Base-by-base conservation (phyloP, 352 stramenopile species). In the Phytophthora vignae region DNA sequence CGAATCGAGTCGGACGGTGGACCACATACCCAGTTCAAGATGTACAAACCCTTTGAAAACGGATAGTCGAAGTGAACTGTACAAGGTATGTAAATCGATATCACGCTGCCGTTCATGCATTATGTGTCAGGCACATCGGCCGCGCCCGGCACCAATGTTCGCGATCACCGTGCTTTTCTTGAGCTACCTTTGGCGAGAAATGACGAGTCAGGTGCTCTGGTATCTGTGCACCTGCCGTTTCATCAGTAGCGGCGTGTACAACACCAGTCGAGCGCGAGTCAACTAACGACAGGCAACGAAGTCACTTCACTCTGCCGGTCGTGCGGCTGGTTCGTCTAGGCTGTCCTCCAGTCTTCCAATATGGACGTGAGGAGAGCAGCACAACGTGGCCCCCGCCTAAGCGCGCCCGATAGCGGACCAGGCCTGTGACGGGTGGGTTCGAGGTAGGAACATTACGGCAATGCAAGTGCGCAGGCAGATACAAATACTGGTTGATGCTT, bases 251-350 rank as follows among this genome's bases (percentile, higher is more conserved):
- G 29, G 29, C 29, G 29, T 17, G 38, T n/a, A 55, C 36, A 46
- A n/a, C 17, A 33, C 12, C 12, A 19, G 10, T 36, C 12, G 48
- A 27, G 19, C n/a, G 31, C n/a, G 52, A 62, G 27, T 52, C 54
- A 55, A 49, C n/a, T 60, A 17, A 53, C 27, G 64, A 67, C 48
- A 71, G 64, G 64, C 64, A 71, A 38, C 33, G 46, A 58, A 67
- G 29, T 29, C 25, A 29, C 25, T 50, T n/a, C n/a, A n/a, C 54
- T 52, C 19, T 58, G 19, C 14, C 63, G 14, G 58, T 36, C 58
- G 65, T 72, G 56, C 64, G 15, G 48, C 36, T 64, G 57, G 21
- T n/a, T 46, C 44, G 38, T 53, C 42, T 52, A 38, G 57, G 21
- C 64, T 71, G 64, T 61, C 36, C 21, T 67, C 29, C 6, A 49